Percentiles rank a stretch among this genome's conserved stretches.
Evolutionary conservation across 805 yeast genomes (phyloP).

Genomic region (Ogataea sp.): DNA sequence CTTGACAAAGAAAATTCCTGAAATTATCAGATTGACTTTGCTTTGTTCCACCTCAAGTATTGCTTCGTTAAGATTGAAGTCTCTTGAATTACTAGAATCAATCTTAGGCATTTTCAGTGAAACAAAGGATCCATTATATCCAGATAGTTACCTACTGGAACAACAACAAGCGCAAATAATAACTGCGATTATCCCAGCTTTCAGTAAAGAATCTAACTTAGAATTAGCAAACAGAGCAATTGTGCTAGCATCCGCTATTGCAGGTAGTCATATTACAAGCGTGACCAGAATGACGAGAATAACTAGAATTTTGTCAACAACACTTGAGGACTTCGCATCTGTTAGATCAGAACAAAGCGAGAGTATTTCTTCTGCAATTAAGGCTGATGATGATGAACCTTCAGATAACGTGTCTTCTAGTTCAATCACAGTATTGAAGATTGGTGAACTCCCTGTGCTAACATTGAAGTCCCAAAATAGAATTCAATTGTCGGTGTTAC

Average conservation of each 20-base stretch:
- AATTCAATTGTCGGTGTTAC: conserved; percentile 51
- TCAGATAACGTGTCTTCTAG: too few species aligned
- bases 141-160: conserved; percentile 63
- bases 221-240: conserved; percentile 71
- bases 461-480: conserved; percentile 40
- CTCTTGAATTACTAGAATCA: conserved; percentile 58
- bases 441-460: conserved; percentile 47
- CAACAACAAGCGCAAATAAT: conserved; percentile 94
- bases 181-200: conserved; percentile 84
- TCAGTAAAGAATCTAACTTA: conserved; percentile 63
- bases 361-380: conserved; percentile 14
- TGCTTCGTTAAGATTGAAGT: conserved; percentile 48
- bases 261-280: conserved; percentile 51
- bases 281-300: conserved; percentile 45
- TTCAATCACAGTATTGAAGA: conserved; percentile 33
- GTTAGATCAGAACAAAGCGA: conserved; percentile 14
- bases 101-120: conserved; percentile 54
- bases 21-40: conserved; percentile 70
- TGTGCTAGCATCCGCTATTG: conserved; percentile 66
- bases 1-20: conserved; percentile 42
- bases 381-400: conserved; percentile 11
- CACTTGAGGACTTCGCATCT: conserved; percentile 50
- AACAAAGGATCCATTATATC: conserved; percentile 63
- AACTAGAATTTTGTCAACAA: conserved; percentile 52
- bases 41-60: conserved; percentile 73